Evolutionary conservation across 805 yeast genomes (phyloP), one percentile per base, ranked within the genome.

Genomic region (Zygotorulaspora florentina): DNA sequence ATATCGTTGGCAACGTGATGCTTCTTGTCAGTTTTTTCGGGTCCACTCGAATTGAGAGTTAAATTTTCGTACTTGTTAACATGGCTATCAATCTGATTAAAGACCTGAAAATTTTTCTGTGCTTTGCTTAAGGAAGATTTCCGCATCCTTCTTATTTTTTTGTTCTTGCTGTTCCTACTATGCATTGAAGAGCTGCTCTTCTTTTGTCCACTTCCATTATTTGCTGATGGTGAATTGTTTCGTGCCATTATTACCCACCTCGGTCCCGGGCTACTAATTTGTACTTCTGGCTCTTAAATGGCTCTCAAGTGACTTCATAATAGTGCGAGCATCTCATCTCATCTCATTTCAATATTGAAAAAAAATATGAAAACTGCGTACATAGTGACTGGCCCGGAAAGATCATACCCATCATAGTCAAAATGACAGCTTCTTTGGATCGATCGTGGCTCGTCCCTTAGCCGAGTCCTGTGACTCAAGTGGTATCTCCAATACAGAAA

Each of bases 71-170:
- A 65, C 34, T 57, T 56, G 42, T 65, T 62, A 18, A 52, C 57
- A 35, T 57, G 59, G 7, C 53, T 54, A 28, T 54, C 49, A 17
- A 43, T 48, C 23, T 55, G 51, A 40, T 61, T 56, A 41, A 65
- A 64, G 16, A 63, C 57, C 18, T 58, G 50, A 29, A 66, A 57
- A 35, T 57, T 55, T 39, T 61, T 58, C 43, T 59, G 58, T 12
- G 59, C 55, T 43, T 50, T 59, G 39, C 57, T 58, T 11, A 65
- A 54, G 13, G 68, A 64, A 3, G 68, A 63, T 42, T 61, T 66
- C 41, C 69, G 56, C 56, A 65, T 54, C 38, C 55, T 46, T 30
- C 49, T 59, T 13, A 45, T 35, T 36, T 47, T 52, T 18, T 45
- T 49, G 9, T 42, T 45, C 23, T 43, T 45, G 36, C 40, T 42